A percentile compares a stretch with the other conserved stretches of the same genome.
Evolutionary conservation across 2,329 filamentous ascomycete species (phyloP).

Genomic region (Aspergillus fumigatiaffinis): DNA sequence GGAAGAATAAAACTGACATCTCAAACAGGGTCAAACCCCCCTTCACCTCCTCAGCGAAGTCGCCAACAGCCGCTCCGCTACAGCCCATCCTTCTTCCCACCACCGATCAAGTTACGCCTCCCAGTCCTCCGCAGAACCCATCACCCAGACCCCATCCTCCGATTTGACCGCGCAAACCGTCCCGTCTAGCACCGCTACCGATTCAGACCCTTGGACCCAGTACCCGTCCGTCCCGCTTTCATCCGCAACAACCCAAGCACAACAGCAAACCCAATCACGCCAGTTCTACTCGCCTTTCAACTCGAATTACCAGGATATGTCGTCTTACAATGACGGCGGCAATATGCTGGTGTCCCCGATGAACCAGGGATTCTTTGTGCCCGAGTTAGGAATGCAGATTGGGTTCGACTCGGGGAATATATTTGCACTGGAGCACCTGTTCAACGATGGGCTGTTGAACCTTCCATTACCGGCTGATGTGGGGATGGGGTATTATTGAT

Average conservation of each 20-base stretch:
- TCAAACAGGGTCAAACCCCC: conserved; percentile 24
- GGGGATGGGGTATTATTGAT: conserved; percentile 20
- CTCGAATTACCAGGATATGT: conserved; percentile 6
- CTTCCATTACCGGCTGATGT: conserved; percentile 23
- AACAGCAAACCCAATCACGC: background rate
- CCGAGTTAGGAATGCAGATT: conserved; percentile 24
- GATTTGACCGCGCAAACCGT: conserved; percentile 1
- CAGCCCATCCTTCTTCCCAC: conserved; percentile 3
- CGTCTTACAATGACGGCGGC: conserved; percentile 10
- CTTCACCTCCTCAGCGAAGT: conserved; percentile 40
- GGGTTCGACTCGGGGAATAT: conserved; percentile 27
- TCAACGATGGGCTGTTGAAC: conserved; percentile 32
- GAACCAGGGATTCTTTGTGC: conserved; percentile 18
- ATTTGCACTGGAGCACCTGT: conserved; percentile 28
- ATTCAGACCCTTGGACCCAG: conserved; percentile 9
- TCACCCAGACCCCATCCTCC: conserved; percentile 9
- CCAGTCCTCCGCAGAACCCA: conserved; percentile 6
- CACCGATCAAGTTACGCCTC: conserved; percentile 7
- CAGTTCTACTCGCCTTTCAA: conserved; percentile 10
- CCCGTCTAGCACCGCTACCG: background rate
- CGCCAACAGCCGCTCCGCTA: conserved; percentile 20
- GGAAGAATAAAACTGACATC: background rate
- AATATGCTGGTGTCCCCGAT: conserved; percentile 15
- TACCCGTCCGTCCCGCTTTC: conserved; percentile 1
- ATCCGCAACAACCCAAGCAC: background rate